These are phyloP conservation scores for Danielia oregonensis DNA, from an alignment of 805 yeast genomes.

Conservation along the genomic window DNA sequence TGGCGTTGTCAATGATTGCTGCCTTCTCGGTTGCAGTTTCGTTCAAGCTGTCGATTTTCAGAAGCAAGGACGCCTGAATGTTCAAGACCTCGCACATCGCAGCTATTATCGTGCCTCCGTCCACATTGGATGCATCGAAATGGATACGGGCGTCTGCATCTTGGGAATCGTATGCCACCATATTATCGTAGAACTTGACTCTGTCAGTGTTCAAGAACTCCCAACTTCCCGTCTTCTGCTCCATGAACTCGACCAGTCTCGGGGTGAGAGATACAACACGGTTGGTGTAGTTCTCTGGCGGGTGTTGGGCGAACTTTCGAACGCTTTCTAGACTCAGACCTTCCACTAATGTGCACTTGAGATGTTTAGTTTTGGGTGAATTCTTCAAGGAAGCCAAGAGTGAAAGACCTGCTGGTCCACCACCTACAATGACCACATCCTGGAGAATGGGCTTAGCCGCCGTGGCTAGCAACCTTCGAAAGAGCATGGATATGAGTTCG, in stretches of 20 bases:
- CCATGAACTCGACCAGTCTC: conserved; percentile 61
- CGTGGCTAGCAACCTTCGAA: conserved; percentile 10
- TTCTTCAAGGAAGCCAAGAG: conserved; percentile 75
- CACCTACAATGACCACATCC: conserved; percentile 89
- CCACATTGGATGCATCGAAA: conserved; percentile 57
- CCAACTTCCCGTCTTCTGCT: conserved; percentile 70
- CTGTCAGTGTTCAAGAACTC: conserved; percentile 63
- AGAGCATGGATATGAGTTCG: no score
- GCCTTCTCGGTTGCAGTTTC: conserved; percentile 18
- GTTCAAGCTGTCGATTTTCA: conserved; percentile 36
- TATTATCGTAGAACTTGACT: conserved; percentile 72
- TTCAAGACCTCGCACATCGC: conserved; percentile 89
- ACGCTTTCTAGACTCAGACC: conserved; percentile 57
- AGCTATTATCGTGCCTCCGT: conserved; percentile 40
- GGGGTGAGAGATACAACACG: conserved; percentile 88
- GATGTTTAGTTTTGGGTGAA: conserved; percentile 56
- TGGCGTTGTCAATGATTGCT: conserved; percentile 59
- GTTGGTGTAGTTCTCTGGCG: conserved; percentile 61
- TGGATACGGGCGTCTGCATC: conserved; percentile 61
- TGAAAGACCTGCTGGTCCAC: conserved; percentile 95
- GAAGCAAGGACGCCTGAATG: conserved; percentile 69
- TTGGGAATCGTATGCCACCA: conserved; percentile 82
- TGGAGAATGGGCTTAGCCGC: conserved; percentile 18
- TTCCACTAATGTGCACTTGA: conserved; percentile 71
- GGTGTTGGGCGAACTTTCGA: conserved; percentile 39